Conservation (phyloP, 2,329 filamentous ascomycete genomes). For the Colletotrichum chrysophilum region DNA sequence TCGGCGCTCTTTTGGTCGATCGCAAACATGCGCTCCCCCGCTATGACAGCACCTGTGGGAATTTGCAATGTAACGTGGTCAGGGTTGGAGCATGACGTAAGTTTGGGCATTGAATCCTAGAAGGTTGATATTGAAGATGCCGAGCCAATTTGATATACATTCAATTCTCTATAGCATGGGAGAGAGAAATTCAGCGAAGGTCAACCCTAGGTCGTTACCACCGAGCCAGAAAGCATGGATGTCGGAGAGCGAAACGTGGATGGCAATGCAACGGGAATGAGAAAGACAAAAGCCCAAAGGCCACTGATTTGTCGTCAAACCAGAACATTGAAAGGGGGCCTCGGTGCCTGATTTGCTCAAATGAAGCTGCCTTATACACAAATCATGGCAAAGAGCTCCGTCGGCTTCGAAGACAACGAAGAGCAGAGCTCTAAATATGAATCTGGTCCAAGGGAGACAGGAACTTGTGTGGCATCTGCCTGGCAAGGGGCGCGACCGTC, state of each 20-base stretch:
- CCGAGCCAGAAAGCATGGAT: not conserved
- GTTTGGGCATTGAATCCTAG: not conserved
- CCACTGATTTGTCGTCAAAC: not conserved
- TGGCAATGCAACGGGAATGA: not conserved
- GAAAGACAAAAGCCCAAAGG: not conserved
- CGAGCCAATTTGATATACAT: not conserved
- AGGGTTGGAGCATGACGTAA: slow-evolving; percentile 7
- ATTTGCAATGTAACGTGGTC: slow-evolving; percentile 1
- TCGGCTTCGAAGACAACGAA: not conserved
- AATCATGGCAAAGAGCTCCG: not conserved
- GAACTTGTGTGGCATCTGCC: not conserved
- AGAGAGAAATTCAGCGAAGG: not conserved
- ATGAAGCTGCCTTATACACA: not conserved
- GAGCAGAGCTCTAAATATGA: not conserved
- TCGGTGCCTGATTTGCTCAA: not conserved
- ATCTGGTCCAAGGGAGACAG: not conserved
- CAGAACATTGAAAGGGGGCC: not conserved
- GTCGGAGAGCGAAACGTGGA: not conserved
- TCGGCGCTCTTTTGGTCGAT: not conserved
- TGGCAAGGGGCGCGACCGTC: not conserved
- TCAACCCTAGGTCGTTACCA: not conserved
- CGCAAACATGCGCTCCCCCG: not conserved
- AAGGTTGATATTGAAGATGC: not conserved
- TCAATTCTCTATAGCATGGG: not conserved
- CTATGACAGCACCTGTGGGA: slow-evolving; percentile 17